Evolutionary conservation across 192 early-diverging fungal species (phyloP), one percentile per base, ranked within the genome.

Genomic region (Endogone sp.): DNA sequence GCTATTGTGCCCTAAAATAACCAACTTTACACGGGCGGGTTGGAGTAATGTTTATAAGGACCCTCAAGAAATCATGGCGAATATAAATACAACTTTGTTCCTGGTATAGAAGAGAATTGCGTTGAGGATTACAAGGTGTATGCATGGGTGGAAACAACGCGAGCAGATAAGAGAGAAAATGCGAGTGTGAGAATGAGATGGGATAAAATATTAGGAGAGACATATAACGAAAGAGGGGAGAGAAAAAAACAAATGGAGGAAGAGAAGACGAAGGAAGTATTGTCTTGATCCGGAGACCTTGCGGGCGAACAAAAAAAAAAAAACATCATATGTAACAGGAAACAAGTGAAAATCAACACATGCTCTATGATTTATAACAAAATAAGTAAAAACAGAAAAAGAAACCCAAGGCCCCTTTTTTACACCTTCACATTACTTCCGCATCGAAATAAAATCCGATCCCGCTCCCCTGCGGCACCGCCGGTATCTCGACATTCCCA

Each of bases 401-500:
- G 37, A 49, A 49, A 11, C 37, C 37, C 37, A 16, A 6, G 16
- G 16, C 6, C 37, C 37, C 6, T 49, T 16, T 49, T 16, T 49
- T 11, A 16, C 37, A 49, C 37, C 37, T 0, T 49, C 37, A 49
- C 37, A 49, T 16, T 11, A 49, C 37, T 16, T 49, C 16, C 37
- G 37, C 16, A 49, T 76, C 66, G 57, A 69, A 78, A 66, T 62
- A 73, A 57, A 74, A 79, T 0, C 77, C 70, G 29, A 62, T 63
- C 2, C 69, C 66, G 4, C 65, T 25, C 2, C 77, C 77, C 60
- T 49, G 22, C 20, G 73, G 73, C 8, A 79, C 60, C 30, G 65
- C 60, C n/a, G 77, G 77, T 3, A 79, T 66, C 44, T 79, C 77
- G n/a, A 79, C 23, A 8, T 49, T 49, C 28, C 72, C 72, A 63